Conservation (phyloP, 75 land plant species). For the Pinus tabuliformis region DNA sequence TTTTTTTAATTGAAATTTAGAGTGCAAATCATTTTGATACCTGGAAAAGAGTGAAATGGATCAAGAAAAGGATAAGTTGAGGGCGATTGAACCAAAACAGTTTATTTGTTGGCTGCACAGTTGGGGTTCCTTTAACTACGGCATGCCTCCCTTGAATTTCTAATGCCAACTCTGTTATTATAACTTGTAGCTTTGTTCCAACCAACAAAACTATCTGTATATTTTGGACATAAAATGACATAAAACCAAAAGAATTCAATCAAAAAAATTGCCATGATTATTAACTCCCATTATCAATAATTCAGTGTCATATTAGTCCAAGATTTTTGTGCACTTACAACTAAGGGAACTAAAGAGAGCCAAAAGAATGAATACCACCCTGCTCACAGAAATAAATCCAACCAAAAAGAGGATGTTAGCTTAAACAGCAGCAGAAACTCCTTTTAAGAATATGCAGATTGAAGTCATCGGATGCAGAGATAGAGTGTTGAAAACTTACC, state of each 20-base stretch:
- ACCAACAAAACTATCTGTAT: constrained; percentile 47
- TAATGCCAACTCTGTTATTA: constrained; percentile 54
- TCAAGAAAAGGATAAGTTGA: constrained; percentile 32
- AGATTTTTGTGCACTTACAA: constrained; percentile 29
- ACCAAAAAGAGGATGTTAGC: neutral
- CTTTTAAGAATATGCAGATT: neutral
- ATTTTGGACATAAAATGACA: neutral
- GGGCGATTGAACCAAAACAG: constrained; percentile 62
- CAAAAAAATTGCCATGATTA: neutral
- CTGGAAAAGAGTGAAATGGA: constrained; percentile 63
- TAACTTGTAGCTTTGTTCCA: constrained; percentile 54
- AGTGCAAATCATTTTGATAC: constrained; percentile 8
- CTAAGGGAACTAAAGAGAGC: constrained; percentile 59
- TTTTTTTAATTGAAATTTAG: neutral
- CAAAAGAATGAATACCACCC: constrained; percentile 37
- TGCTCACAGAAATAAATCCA: constrained; percentile 20
- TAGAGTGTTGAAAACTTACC: constrained; percentile 20
- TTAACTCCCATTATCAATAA: neutral
- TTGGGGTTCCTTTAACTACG: constrained; percentile 27
- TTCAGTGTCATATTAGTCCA: neutral
- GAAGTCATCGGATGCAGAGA: neutral
- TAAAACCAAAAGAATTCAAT: neutral
- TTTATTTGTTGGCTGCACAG: constrained; percentile 50
- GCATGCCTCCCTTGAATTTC: constrained; percentile 12
- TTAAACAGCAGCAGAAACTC: neutral